Conservation (phyloP, 495 filamentous ascomycete genomes). For the Polyplosphaeria fusca region DNA sequence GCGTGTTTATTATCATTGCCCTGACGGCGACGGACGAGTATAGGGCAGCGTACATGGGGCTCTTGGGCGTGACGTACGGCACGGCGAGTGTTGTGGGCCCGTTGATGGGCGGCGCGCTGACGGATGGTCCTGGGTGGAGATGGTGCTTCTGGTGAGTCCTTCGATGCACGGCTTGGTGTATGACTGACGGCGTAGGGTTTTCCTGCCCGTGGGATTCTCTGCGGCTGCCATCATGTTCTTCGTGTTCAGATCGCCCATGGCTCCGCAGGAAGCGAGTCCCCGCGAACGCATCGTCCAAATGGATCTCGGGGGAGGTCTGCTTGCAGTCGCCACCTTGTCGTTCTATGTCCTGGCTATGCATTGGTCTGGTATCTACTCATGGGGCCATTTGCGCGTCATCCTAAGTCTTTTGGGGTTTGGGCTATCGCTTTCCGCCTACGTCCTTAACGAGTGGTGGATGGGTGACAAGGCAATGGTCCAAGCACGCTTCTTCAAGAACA, state of each 20-base stretch:
- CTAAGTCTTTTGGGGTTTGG: conserved; percentile 45
- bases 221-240: conserved; percentile 43
- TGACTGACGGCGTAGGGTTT: conserved; percentile 36
- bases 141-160: conserved; percentile 69
- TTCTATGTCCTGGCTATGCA: conserved; percentile 37
- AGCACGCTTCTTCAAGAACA: conserved; percentile 22
- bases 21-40: conserved; percentile 67
- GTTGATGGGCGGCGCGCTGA: conserved; percentile 41
- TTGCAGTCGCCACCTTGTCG: conserved; percentile 28
- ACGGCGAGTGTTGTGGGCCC: conserved; percentile 56
- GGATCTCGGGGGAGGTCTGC: conserved; percentile 28
- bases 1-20: conserved; percentile 75
- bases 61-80: conserved; percentile 75
- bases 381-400: conserved; percentile 42
- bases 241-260: conserved; percentile 42
- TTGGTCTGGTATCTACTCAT: conserved; percentile 33
- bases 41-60: conserved; percentile 68
- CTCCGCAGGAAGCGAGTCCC: conserved; percentile 35
- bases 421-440: conserved; percentile 18
- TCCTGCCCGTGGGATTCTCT: conserved; percentile 50
- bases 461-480: conserved; percentile 29
- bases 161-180: background rate
- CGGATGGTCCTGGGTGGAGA: conserved; percentile 60
- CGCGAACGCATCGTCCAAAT: conserved; percentile 34
- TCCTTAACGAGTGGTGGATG: conserved; percentile 23